Conservation (phyloP, 352 stramenopile genomes). For the Saprolegnia diclina region DNA sequence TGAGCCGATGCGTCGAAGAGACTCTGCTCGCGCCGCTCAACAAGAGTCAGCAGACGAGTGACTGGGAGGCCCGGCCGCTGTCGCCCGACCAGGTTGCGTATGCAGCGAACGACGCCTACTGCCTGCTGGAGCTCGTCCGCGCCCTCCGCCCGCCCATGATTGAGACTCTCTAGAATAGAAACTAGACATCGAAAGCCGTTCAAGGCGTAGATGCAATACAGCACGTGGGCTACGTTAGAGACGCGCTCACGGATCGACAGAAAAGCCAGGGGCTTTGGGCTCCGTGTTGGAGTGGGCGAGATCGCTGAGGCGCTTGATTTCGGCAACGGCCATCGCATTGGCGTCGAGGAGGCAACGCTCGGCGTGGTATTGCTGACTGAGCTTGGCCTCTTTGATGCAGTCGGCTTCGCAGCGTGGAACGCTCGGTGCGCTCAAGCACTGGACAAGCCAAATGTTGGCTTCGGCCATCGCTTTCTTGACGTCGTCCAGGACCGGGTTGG, state of each 20-base stretch:
- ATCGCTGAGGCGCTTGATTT: slow-evolving; percentile 19
- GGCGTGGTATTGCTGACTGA: slow-evolving; percentile 16
- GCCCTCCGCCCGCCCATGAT: neutral
- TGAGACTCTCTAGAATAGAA: neutral
- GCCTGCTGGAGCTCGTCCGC: slow-evolving; percentile 61
- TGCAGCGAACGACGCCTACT: slow-evolving; percentile 66
- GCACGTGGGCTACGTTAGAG: neutral
- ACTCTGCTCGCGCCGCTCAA: slow-evolving; percentile 49
- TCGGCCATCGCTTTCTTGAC: slow-evolving; percentile 4
- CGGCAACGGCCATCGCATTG: slow-evolving; percentile 1
- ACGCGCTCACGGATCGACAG: neutral
- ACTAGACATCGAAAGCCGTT: neutral
- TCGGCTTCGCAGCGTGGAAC: neutral
- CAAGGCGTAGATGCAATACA: too few relatives aligned
- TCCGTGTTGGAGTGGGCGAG: neutral
- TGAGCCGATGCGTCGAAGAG: slow-evolving; percentile 52
- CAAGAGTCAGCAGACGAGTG: slow-evolving; percentile 66
- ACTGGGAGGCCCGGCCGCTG: slow-evolving; percentile 67
- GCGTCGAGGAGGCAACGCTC: slow-evolving; percentile 17
- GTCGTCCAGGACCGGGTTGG: neutral
- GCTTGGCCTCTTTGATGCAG: slow-evolving; percentile 19
- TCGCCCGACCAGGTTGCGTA: slow-evolving; percentile 57
- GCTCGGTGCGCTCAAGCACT: slow-evolving; percentile 2
- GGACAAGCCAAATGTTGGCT: slow-evolving; percentile 12
- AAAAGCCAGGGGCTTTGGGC: neutral